phyloP scores from a whole-genome alignment of 2,329 filamentous ascomycete genomes.

The Neophaeococcomyces mojaviensis region DNA sequence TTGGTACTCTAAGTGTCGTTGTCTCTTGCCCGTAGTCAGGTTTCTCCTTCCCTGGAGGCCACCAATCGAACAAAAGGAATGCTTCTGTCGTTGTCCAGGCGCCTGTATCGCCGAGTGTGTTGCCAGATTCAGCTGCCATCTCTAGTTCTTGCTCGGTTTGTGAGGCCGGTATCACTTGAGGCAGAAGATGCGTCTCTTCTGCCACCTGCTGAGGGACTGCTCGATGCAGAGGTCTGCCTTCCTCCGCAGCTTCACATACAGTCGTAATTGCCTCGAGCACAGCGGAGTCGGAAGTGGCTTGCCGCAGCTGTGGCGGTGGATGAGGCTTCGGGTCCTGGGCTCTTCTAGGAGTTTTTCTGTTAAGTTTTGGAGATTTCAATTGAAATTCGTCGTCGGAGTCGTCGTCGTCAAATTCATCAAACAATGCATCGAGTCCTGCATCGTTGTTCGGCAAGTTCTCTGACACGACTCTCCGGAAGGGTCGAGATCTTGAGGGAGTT shows the following conservation, averaged over 20 bases:
- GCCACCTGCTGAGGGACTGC: not conserved
- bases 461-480: constrained; percentile 15
- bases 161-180: not conserved
- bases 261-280: not conserved
- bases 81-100: constrained; percentile 25
- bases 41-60: constrained; percentile 17
- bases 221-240: not conserved
- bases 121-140: not conserved
- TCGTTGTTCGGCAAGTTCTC: constrained; percentile 7
- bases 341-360: not conserved
- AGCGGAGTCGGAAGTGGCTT: constrained; percentile 13
- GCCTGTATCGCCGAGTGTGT: constrained; percentile 9
- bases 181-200: not conserved
- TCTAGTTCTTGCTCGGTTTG: not conserved
- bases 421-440: not conserved
- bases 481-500: constrained; percentile 4
- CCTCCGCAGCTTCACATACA: not conserved
- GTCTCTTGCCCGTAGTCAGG: constrained; percentile 9
- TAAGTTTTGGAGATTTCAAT: not conserved
- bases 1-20: not conserved
- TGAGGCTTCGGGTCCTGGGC: not conserved
- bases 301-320: constrained; percentile 12
- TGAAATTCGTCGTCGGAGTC: constrained; percentile 11
- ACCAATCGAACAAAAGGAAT: constrained; percentile 22
- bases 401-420: constrained; percentile 7